phyloP scores from a whole-genome alignment of 2,329 filamentous ascomycete species.

The Botrytis aclada region DNA sequence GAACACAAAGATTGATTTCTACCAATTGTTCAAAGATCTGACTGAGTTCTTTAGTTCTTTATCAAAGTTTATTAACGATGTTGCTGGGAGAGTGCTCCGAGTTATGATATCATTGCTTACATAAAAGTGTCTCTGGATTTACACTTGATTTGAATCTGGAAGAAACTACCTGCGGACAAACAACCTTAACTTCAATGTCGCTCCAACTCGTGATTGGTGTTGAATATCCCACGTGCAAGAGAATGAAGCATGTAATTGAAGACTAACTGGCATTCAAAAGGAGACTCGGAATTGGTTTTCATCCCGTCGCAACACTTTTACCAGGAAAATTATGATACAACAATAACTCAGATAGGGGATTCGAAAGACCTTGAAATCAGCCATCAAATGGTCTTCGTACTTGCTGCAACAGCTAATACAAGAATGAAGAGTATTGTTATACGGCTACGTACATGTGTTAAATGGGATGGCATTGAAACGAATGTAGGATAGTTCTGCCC shows the following conservation, averaged over 20 bases:
- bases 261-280: no score
- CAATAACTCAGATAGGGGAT: background rate
- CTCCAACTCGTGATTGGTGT: background rate
- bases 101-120: conserved; percentile 1
- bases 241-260: background rate
- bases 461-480: no score
- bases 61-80: background rate
- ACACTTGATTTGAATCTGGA: background rate
- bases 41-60: background rate
- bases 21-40: background rate
- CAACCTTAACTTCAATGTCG: background rate
- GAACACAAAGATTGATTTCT: background rate
- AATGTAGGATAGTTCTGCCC: background rate
- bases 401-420: background rate
- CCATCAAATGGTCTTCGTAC: background rate
- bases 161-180: background rate
- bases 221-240: background rate
- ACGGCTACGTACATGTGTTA: no score
- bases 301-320: background rate
- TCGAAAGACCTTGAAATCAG: background rate
- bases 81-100: background rate
- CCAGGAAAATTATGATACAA: background rate
- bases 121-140: background rate
- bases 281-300: background rate
- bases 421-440: background rate